A percentile compares a stretch with the other conserved stretches of the same genome.
Conservation (phyloP, 169 alveolate species). For the Cryptosporidium felis region DNA sequence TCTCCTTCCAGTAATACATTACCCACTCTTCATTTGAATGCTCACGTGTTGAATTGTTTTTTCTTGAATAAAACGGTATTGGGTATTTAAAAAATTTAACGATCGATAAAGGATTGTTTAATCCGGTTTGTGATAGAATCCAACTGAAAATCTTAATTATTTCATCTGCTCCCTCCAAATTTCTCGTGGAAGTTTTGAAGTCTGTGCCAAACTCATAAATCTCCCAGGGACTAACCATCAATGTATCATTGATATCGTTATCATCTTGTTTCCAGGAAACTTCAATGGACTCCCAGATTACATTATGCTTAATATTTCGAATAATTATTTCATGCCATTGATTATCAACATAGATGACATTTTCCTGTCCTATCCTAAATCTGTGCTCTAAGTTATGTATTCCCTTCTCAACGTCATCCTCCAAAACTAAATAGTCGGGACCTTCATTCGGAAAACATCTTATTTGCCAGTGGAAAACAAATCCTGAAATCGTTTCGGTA, state of each 20-base stretch:
- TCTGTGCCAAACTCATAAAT: conserved; percentile 35
- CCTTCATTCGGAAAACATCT: conserved; percentile 44
- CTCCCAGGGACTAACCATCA: conserved; percentile 68
- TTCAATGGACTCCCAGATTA: conserved; percentile 47
- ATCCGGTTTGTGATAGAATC: conserved; percentile 10
- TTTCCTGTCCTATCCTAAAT: conserved; percentile 12
- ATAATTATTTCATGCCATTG: conserved; percentile 56
- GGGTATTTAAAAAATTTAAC: conserved; percentile 40
- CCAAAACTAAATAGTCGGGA: conserved; percentile 57
- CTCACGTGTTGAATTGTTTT: conserved; percentile 19
- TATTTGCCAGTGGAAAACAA: conserved; percentile 31
- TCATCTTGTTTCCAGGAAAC: conserved; percentile 29
- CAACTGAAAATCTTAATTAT: conserved; percentile 25
- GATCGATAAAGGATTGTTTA: conserved; percentile 9
- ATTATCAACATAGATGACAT: conserved; percentile 1
- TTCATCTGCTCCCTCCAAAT: conserved; percentile 7
- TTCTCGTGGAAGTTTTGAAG: not conserved
- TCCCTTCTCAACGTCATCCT: conserved; percentile 41
- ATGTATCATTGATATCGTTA: not conserved
- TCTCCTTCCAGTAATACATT: conserved; percentile 72
- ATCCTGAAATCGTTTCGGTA: not conserved
- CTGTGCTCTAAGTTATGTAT: conserved; percentile 9
- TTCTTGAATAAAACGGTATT: conserved; percentile 49
- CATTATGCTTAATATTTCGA: not conserved
- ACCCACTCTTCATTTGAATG: conserved; percentile 75